Evolutionary conservation across 2,329 filamentous ascomycete genomes (phyloP), one percentile per base, ranked within the genome.

Genomic region (Capronia coronata): DNA sequence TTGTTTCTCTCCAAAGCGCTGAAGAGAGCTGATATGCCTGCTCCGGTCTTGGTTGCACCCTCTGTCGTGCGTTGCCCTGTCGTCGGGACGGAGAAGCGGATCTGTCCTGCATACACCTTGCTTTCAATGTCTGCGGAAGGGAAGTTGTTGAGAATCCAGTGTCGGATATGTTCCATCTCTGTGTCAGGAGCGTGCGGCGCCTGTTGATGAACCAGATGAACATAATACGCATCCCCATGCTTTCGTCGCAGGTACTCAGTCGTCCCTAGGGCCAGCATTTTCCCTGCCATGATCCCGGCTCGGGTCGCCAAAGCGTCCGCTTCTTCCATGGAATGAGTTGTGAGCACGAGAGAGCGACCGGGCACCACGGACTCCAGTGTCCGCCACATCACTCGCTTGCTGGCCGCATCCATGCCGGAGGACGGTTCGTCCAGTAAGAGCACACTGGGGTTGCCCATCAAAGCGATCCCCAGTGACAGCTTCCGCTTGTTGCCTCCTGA

Each of bases 401-500:
- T 84, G 0, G 87, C 88, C 0, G 90, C 89, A 61, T 97, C 91
- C 71, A 96, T 86, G 0, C 90, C 89, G 0, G 84, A 89, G 0
- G 80, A 86, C 0, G 91, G 91, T 64, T 96, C 91, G 62, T 97
- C 91, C 1, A 96, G 82, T 0, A 96, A 75, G 1, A 97, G 72
- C 0, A 95, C 89, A 0, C 83, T 80, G 0, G 90, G 90, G 60
- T 96, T 94, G 2, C 90, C 91, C 78, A 95, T 94, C 1, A 97
- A 72, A 0, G 91, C 90, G 48, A 96, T 94, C 2, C 86, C 90
- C 0, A 96, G 76, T 14, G 82, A 87, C 1, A 97, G 73, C 67
- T 96, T 97, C n/a, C 90, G 77, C 71, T 94, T 94, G 70, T 95
- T 96, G 23, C 91, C 91, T 7, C 91, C 90, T 0, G 86, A 91